A percentile compares a stretch with the other conserved stretches of the same genome.
Evolutionary conservation across 2,329 filamentous ascomycete species (phyloP).

Genomic region (Leptodontidium sp.): DNA sequence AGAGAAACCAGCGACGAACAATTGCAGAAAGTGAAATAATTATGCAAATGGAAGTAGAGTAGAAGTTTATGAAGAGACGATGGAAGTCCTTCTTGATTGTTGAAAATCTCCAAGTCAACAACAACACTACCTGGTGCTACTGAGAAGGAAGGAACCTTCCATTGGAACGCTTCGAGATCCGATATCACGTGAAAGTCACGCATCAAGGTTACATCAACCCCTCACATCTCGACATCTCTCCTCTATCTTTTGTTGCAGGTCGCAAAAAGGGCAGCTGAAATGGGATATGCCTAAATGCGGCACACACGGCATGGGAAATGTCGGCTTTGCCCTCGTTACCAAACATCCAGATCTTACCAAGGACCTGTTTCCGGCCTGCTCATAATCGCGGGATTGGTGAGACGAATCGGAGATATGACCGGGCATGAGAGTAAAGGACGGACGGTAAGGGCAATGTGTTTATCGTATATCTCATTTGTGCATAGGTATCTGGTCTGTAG

Average conservation of each 20-base stretch:
- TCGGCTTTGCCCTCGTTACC: not conserved
- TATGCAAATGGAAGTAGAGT: not conserved
- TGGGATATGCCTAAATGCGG: slow-evolving; percentile 13
- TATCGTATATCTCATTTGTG: no score
- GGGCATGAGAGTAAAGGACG: no score
- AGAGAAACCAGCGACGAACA: not conserved
- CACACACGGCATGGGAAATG: not conserved
- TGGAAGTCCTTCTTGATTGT: not conserved
- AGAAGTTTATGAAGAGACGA: not conserved
- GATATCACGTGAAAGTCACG: slow-evolving; percentile 2
- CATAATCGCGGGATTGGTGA: not conserved
- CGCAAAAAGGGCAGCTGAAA: slow-evolving; percentile 6
- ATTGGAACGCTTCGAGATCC: not conserved
- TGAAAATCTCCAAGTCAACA: no score
- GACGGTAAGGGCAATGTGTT: no score
- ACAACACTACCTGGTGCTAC: no score
- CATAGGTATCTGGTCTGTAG: no score
- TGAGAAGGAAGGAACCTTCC: not conserved
- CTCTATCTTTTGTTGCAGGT: slow-evolving; percentile 1
- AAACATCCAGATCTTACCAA: not conserved
- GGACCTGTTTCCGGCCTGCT: not conserved
- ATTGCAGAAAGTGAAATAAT: not conserved
- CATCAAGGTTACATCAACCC: not conserved
- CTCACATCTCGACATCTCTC: not conserved
- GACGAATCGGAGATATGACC: no score